Evolutionary conservation across 163 green algal genomes (phyloP), one percentile per base, ranked within the genome.

Genomic region (Coccomyxa subellipsoidea): DNA sequence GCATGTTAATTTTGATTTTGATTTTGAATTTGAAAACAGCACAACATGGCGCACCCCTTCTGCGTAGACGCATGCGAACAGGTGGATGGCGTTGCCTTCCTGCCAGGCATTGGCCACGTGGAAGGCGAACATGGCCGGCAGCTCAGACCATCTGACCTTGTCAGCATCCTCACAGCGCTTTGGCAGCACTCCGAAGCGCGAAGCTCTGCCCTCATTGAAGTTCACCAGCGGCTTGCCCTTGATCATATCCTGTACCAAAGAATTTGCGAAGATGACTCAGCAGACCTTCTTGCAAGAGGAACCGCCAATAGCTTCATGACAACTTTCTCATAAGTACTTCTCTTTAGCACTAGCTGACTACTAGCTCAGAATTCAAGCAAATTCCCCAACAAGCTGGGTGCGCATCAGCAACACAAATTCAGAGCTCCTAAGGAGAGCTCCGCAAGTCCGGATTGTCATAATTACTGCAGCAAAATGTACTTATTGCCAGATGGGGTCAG

Each of bases 41-140:
- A n/a, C n/a, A n/a, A n/a, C n/a, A n/a, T n/a, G n/a, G n/a, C 66
- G 66, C 8, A 73, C 66, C 66, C n/a, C n/a, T 8, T 73, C 27
- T 4, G 88, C 79, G 32, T 90, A 89, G 23, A 80, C 75, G 81
- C 89, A 92, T 0, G 82, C 77, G 31, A 81, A 87, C 21, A 94
- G 77, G 54, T 86, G 76, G 47, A 94, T 82, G n/a, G 79, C 81
- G 81, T 80, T 54, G 8, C 80, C 82, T 32, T 88, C 85, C 76
- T 92, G 87, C 88, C 86, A 94, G 7, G 89, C 87, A 25, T 90
- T 92, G 34, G 86, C 86, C 9, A 87, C 80, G 79, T 93, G 90
- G 82, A 93, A 93, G 53, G 87, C 85, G 71, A 91, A 88, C 40
- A 85, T 69, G 32, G 77, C 80, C 10, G 81, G 83, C 18, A 90